Evolutionary conservation across 306 rosid species (phyloP).

Genomic region (Hylodesmum podocarpum): DNA sequence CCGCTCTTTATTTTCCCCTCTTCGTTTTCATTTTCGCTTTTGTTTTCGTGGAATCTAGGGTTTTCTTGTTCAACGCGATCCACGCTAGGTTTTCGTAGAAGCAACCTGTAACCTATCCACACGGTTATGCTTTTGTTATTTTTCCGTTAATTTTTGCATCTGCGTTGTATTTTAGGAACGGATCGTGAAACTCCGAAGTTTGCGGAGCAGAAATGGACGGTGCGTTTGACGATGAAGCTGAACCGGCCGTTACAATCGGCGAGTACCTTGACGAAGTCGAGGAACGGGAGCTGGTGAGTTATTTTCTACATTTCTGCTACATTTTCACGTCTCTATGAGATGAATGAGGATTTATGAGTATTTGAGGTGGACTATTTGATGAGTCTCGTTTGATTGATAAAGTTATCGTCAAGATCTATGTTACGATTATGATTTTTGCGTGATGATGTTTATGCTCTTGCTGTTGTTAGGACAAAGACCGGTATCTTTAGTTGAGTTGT

Average conservation of each 20-base stretch:
- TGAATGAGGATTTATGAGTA: neutral
- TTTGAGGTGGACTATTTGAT: neutral
- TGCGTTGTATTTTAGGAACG: slow-evolving; percentile 22
- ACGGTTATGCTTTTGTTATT: neutral
- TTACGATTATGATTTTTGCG: neutral
- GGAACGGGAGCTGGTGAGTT: slow-evolving; percentile 81
- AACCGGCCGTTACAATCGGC: slow-evolving; percentile 62
- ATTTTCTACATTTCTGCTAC: neutral
- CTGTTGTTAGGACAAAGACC: neutral
- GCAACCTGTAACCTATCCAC: neutral
- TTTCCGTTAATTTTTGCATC: neutral
- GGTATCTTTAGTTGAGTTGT: neutral
- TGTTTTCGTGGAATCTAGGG: slow-evolving; percentile 47
- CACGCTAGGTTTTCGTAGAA: neutral
- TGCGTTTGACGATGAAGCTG: slow-evolving; percentile 69
- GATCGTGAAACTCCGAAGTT: slow-evolving; percentile 22
- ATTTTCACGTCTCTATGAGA: neutral
- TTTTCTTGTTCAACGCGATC: slow-evolving; percentile 32
- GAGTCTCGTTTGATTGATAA: neutral
- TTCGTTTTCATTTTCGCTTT: neutral
- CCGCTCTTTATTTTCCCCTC: neutral
- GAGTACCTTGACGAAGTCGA: slow-evolving; percentile 86
- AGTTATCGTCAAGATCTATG: neutral
- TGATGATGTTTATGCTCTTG: neutral
- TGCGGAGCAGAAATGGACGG: slow-evolving; percentile 47